Evolutionary conservation across 345 rosid species (phyloP).

Genomic region (rapeseed (Brassica napus)): DNA sequence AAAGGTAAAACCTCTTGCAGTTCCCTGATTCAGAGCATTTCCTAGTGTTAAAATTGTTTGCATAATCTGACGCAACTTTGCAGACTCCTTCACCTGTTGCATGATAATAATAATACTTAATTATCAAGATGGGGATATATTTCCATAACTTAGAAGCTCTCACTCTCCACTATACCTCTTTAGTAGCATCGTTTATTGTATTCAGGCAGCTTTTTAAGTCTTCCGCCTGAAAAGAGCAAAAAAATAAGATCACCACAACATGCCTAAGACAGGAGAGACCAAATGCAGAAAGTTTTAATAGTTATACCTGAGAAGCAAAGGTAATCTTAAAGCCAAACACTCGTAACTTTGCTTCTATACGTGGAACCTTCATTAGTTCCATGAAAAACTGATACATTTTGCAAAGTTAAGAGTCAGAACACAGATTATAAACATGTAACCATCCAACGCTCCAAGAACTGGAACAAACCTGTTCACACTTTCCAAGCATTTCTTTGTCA

Average conservation of each 20-base stretch:
- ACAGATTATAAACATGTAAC: conserved; percentile 22
- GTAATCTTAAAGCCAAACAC: conserved; percentile 94
- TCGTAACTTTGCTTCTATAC: conserved; percentile 90
- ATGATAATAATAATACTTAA: conserved; percentile 14
- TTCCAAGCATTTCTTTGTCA: conserved; percentile 89
- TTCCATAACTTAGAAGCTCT: conserved; percentile 9
- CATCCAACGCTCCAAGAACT: conserved; percentile 27
- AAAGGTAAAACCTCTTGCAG: conserved; percentile 71
- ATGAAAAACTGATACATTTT: conserved; percentile 73
- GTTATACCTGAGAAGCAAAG: conserved; percentile 79
- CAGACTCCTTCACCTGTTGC: conserved; percentile 86
- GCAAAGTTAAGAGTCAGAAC: conserved; percentile 33
- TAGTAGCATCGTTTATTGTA: conserved; percentile 64
- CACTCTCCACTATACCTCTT: conserved; percentile 61
- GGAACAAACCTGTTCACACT: conserved; percentile 84
- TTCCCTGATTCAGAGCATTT: conserved; percentile 98
- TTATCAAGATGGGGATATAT: conserved; percentile 23
- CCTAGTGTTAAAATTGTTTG: conserved; percentile 94
- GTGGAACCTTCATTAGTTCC: conserved; percentile 94
- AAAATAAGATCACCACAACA: conserved; percentile 11
- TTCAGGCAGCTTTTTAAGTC: conserved; percentile 72
- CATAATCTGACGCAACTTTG: conserved; percentile 94
- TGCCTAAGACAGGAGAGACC: conserved; percentile 10
- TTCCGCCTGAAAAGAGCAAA: conserved; percentile 58
- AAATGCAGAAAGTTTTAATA: conserved; percentile 16